Conservation (phyloP, 1,284 basidiomycete species). For the Nidula niveotomentosa region DNA sequence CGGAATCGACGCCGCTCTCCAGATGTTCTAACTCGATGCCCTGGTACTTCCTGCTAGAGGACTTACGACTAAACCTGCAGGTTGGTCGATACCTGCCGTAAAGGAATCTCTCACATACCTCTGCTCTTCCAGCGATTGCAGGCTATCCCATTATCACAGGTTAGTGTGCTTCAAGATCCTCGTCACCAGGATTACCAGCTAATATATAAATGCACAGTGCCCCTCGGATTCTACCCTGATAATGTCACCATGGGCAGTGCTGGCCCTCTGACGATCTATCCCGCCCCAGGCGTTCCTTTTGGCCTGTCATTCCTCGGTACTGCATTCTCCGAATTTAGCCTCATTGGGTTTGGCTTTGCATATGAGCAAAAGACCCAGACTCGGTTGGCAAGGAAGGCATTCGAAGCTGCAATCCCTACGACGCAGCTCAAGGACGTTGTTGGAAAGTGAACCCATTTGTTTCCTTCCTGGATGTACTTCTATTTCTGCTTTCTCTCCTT, state of each 20-base stretch:
- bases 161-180: constrained; percentile 11
- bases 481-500: too few relatives aligned
- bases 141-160: constrained; percentile 63
- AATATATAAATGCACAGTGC: constrained; percentile 36
- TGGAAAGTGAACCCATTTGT: constrained; percentile 10
- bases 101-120: not conserved
- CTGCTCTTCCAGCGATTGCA: constrained; percentile 39
- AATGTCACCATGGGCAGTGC: constrained; percentile 38
- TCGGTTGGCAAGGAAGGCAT: constrained; percentile 50
- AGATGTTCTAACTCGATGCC: constrained; percentile 52
- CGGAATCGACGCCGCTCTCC: constrained; percentile 59
- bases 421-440: constrained; percentile 59
- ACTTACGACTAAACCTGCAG: constrained; percentile 40
- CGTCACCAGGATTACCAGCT: not conserved
- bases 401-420: constrained; percentile 54
- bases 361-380: constrained; percentile 69
- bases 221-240: constrained; percentile 59
- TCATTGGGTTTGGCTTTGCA: constrained; percentile 60
- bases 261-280: constrained; percentile 45
- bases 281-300: constrained; percentile 60
- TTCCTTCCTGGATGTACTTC: too few relatives aligned
- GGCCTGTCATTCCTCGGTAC: constrained; percentile 65
- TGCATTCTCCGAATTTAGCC: constrained; percentile 59
- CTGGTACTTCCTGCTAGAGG: constrained; percentile 56
- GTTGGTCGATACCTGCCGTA: constrained; percentile 3